Evolutionary conservation across 768 basidiomycete species (phyloP).

Genomic region (Naganishia vaughanmartiniae): DNA sequence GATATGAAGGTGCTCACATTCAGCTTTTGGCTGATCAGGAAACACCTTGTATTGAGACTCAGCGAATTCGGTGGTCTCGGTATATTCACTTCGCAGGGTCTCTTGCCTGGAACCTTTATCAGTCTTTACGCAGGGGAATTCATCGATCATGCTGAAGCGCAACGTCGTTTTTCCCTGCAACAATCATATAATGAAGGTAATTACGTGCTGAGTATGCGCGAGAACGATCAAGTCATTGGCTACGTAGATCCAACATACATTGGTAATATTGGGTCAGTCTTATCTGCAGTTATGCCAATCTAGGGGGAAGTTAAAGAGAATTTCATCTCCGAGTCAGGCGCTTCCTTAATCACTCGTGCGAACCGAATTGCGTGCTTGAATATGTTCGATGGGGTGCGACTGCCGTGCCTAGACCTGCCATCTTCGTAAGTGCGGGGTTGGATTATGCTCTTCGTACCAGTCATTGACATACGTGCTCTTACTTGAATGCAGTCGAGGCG

Average conservation of each 20-base stretch:
- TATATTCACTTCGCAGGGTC: constrained; percentile 29
- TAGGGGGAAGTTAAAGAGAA: not conserved
- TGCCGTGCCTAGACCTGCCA: constrained; percentile 42
- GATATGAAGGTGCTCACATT: not conserved
- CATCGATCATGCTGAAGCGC: constrained; percentile 41
- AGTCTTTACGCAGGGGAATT: constrained; percentile 51
- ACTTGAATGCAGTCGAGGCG: constrained; percentile 37
- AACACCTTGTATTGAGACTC: not conserved
- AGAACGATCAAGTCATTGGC: constrained; percentile 35
- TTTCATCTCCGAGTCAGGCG: constrained; percentile 25
- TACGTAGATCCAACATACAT: constrained; percentile 46
- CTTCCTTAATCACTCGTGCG: constrained; percentile 52
- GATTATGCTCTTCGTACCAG: not conserved
- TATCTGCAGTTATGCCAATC: not conserved
- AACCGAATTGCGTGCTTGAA: constrained; percentile 48
- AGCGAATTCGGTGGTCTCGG: constrained; percentile 39
- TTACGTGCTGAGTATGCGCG: constrained; percentile 47
- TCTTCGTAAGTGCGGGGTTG: constrained; percentile 42
- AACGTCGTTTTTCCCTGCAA: constrained; percentile 33
- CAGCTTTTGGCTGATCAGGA: not conserved
- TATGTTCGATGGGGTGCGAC: constrained; percentile 45
- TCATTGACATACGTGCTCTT: not conserved
- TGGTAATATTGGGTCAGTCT: constrained; percentile 44
- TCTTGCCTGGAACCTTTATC: constrained; percentile 44
- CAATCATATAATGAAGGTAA: constrained; percentile 37